Percentiles rank a stretch among this genome's conserved stretches.
These are phyloP conservation scores for Rhododendron henanense DNA, from an alignment of 148 eudicot species.

Conservation along the genomic window DNA sequence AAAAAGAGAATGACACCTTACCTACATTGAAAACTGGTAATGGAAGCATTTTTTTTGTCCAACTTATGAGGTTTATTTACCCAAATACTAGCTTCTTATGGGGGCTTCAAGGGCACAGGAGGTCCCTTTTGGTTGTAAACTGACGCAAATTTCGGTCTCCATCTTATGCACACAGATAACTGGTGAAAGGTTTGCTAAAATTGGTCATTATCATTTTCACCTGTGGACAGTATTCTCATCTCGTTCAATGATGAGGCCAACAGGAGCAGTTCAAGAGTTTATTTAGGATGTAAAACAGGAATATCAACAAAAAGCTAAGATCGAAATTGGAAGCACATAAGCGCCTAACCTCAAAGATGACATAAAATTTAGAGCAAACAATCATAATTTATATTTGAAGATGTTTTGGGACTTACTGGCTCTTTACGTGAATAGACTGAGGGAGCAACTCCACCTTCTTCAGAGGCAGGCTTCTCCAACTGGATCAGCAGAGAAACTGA, in stretches of 20 bases:
- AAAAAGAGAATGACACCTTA: background rate
- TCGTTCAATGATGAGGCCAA: background rate
- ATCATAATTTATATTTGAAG: slow-evolving; percentile 3
- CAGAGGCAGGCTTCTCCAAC: slow-evolving; percentile 92
- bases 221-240: background rate
- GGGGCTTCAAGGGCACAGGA: background rate
- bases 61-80: background rate
- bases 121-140: background rate
- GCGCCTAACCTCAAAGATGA: background rate
- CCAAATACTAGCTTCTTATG: background rate
- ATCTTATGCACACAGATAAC: background rate
- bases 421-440: slow-evolving; percentile 98
- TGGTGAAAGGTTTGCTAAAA: background rate
- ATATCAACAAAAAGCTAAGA: background rate
- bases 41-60: background rate
- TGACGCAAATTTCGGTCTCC: background rate
- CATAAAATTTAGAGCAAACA: background rate
- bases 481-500: slow-evolving; percentile 90
- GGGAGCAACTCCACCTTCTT: slow-evolving; percentile 95
- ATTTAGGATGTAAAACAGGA: background rate
- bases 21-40: background rate
- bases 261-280: background rate
- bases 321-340: background rate
- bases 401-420: slow-evolving; percentile 50
- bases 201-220: background rate